Conservation (phyloP, 768 basidiomycete species). For the Boletus sp. region DNA sequence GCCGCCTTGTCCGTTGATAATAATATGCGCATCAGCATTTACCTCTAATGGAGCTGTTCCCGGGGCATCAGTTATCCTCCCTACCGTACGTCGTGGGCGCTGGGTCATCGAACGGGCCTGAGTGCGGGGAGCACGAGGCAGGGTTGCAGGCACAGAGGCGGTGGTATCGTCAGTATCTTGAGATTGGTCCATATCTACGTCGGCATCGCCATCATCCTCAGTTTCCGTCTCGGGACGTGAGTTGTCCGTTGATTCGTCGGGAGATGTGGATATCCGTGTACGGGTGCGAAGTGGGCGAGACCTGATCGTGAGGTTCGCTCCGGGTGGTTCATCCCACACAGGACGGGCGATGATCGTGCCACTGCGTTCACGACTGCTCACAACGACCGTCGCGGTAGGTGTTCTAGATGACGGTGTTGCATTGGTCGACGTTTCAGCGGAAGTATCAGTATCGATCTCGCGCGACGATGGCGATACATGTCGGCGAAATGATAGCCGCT, state of each 20-base stretch:
- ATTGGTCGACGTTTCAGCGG: slow-evolving; percentile 58
- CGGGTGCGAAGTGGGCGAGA: slow-evolving; percentile 33
- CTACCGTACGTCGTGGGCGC: slow-evolving; percentile 41
- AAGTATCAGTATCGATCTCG: slow-evolving; percentile 57
- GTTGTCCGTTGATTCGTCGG: slow-evolving; percentile 44
- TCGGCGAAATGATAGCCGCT: slow-evolving; percentile 18
- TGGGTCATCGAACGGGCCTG: slow-evolving; percentile 33
- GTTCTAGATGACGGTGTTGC: slow-evolving; percentile 61
- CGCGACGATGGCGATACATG: slow-evolving; percentile 26
- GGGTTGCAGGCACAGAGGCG: slow-evolving; percentile 26
- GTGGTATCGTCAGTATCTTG: slow-evolving; percentile 33
- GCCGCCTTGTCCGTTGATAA: slow-evolving; percentile 44
- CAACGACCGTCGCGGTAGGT: slow-evolving; percentile 58
- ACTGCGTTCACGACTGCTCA: slow-evolving; percentile 63
- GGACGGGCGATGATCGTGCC: slow-evolving; percentile 71
- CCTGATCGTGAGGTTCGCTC: slow-evolving; percentile 21
- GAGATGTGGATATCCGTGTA: slow-evolving; percentile 34
- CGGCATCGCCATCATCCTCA: slow-evolving; percentile 64
- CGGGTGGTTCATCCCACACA: slow-evolving; percentile 47
- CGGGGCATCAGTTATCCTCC: slow-evolving; percentile 43
- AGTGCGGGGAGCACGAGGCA: slow-evolving; percentile 28
- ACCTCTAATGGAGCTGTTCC: slow-evolving; percentile 36
- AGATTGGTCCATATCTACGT: slow-evolving; percentile 51
- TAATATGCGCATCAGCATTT: slow-evolving; percentile 48
- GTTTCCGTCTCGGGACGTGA: slow-evolving; percentile 72